Evolutionary conservation across 2,329 filamentous ascomycete genomes (phyloP), one percentile per base, ranked within the genome.

Genomic region (Epichloe baconii): DNA sequence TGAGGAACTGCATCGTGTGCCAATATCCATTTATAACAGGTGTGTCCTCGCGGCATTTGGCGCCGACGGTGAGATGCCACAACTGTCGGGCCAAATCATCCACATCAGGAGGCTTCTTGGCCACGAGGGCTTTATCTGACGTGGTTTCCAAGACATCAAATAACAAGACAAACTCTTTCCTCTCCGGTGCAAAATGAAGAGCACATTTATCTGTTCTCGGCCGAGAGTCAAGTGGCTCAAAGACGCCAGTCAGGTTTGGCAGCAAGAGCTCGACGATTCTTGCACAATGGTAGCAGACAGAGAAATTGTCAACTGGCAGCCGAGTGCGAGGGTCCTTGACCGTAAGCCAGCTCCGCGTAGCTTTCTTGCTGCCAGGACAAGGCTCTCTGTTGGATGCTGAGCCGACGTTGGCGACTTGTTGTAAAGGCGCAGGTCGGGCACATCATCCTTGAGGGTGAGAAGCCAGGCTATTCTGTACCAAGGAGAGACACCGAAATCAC

Each of bases 391-490:
- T 75, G 4, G 77, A 74, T 2, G 77, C 71, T 5, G 61, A 49
- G 15, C 59, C 55, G 40, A 88, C 76, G 10, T 78, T 75, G 5
- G 84, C 82, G 36, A 95, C 74, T 38, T 78, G 76, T 53, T 84
- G 79, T 34, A 96, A 73, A 94, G 68, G 12, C 78, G 77, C 41
- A 93, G 69, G 56, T 88, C 81, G 3, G 76, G 72, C 17, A 78
- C 72, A 12, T 79, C 69, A 57, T 87, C 79, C 65, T 89, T 88
- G 49, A 86, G 70, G 2, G 83, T 90, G 55, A 95, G 74, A 3
- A 90, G 74, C 80, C 86, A 95, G 1, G 89, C 89, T 40, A 95
- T 80, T 31, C 87, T 82, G 59, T 88, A 84, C 88, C 89, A 96
- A 1, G 84, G 79, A 0, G 74, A 76, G 12, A 80, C 76, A 34